Base-by-base conservation (phyloP, 2,329 filamentous ascomycete genomes). In the Colletotrichum shisoi region DNA sequence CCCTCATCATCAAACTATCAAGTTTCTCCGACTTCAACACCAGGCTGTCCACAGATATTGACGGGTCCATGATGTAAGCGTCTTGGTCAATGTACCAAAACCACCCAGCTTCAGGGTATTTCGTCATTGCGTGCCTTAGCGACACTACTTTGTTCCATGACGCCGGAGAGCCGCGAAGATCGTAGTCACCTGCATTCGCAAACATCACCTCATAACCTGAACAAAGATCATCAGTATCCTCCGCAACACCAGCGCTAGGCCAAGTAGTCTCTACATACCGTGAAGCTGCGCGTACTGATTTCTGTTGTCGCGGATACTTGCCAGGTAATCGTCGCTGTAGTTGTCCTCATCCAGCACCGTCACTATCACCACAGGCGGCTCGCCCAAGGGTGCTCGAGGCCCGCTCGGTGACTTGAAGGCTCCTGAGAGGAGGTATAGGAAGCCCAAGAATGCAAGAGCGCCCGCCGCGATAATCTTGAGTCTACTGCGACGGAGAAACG, bases 11-110 rank as follows among this genome's bases (percentile, higher is more conserved):
- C 63, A 91, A 77, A 24, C 82, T 83, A 74, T 96, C 91, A 54
- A 99, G 83, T 63, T 83, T 86, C 59, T 82, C 81, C 12, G 88
- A 80, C 12, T 87, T 82, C 77, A 96, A 87, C 45, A 99, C 79
- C 72, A 92, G 86, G 1, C 87, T 83, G 71, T 93, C 88, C 40
- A 98, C 80, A 15, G 87, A 85, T 60, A 90, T 79, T 40, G 83
- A 80, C 7, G 91, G 89, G 76, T 95, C 91, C 91, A 97, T 96
- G 75, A 99, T 95, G 71, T 96, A 84, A 9, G 93, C 87, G 73
- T 95, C 88, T 72, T 92, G 87, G 68, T 94, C 92, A 17, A 99
- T 87, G 75, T 90, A 93, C 90, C 94, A 98, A 76, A 98, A 85
- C 76, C 89, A 97, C 56, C 85, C 88, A 69, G 87, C 89, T 72